A percentile compares a stretch with the other conserved stretches of the same genome.
phyloP scores from a whole-genome alignment of 176 grass and related monocot genomes.

The Paspalum vaginatum region DNA sequence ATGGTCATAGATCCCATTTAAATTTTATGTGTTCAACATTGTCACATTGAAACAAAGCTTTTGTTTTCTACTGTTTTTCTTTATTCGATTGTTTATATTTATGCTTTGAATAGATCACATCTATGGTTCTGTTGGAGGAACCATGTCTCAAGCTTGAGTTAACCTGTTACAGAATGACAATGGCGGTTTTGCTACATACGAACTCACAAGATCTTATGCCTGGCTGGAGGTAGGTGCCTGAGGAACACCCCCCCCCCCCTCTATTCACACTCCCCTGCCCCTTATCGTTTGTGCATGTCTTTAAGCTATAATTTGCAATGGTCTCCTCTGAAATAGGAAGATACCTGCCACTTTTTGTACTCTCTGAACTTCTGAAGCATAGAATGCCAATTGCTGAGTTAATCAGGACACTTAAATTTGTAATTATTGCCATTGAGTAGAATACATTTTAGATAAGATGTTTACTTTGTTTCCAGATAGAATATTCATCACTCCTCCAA shows the following conservation, averaged over 20 bases:
- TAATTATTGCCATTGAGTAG: neutral
- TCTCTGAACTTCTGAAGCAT: constrained; percentile 22
- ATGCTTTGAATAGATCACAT: constrained; percentile 12
- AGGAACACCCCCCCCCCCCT: constrained; percentile 15
- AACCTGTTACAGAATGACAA: constrained; percentile 67
- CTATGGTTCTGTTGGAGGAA: neutral
- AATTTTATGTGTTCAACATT: no score
- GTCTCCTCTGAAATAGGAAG: neutral
- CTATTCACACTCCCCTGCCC: neutral
- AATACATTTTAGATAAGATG: neutral
- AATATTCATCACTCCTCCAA: constrained; percentile 9
- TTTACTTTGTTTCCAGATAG: constrained; percentile 25
- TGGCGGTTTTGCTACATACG: constrained; percentile 91
- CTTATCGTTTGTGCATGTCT: neutral
- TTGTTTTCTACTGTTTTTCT: constrained; percentile 32
- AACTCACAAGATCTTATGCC: constrained; percentile 86
- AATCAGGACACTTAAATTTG: neutral
- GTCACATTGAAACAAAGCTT: constrained; percentile 1
- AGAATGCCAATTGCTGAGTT: neutral
- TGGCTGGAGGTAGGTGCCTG: constrained; percentile 87
- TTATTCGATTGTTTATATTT: constrained; percentile 20
- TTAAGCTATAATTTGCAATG: neutral
- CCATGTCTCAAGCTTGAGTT: constrained; percentile 25
- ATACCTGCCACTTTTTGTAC: neutral
- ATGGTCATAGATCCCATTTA: neutral